Evolutionary conservation across 164 flowering plant species (phyloP).

Genomic region (Stephania cephalantha): DNA sequence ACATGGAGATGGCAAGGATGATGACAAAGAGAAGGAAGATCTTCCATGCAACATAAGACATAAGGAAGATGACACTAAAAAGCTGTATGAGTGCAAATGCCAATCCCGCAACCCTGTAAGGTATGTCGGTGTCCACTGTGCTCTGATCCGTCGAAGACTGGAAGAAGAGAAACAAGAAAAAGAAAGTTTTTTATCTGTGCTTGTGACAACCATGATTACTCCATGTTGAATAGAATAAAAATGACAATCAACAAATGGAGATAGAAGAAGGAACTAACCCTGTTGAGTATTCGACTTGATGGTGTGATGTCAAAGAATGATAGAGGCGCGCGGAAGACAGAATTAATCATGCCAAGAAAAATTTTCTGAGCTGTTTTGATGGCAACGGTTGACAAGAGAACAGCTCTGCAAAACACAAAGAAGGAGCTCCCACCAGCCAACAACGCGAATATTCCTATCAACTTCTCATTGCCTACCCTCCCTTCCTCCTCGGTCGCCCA

Average conservation of each 20-base stretch:
- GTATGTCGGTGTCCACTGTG: conserved; percentile 72
- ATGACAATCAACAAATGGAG: conserved; percentile 27
- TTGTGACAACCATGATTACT: not conserved
- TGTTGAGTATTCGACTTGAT: conserved; percentile 63
- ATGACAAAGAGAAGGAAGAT: conserved; percentile 50
- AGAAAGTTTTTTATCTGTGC: not conserved
- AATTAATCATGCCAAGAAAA: conserved; percentile 50
- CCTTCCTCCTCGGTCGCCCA: conserved; percentile 61
- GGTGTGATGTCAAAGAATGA: conserved; percentile 78
- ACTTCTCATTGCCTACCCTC: conserved; percentile 31
- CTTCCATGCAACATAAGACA: conserved; percentile 72
- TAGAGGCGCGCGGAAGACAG: conserved; percentile 69
- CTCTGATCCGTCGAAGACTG: conserved; percentile 88
- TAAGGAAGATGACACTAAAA: conserved; percentile 54
- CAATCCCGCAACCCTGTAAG: conserved; percentile 76
- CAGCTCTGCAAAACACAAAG: conserved; percentile 64
- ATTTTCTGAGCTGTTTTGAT: conserved; percentile 62
- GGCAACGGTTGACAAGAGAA: conserved; percentile 60
- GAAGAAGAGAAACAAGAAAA: not conserved
- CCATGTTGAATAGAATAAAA: not conserved
- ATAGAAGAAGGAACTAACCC: conserved; percentile 46
- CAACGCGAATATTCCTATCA: conserved; percentile 49
- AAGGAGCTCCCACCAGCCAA: conserved; percentile 70
- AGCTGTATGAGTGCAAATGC: conserved; percentile 77
- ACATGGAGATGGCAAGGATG: conserved; percentile 53